These are phyloP conservation scores for Furcasterigmium furcatum DNA, from an alignment of 2,329 filamentous ascomycete species.

Conservation along the genomic window DNA sequence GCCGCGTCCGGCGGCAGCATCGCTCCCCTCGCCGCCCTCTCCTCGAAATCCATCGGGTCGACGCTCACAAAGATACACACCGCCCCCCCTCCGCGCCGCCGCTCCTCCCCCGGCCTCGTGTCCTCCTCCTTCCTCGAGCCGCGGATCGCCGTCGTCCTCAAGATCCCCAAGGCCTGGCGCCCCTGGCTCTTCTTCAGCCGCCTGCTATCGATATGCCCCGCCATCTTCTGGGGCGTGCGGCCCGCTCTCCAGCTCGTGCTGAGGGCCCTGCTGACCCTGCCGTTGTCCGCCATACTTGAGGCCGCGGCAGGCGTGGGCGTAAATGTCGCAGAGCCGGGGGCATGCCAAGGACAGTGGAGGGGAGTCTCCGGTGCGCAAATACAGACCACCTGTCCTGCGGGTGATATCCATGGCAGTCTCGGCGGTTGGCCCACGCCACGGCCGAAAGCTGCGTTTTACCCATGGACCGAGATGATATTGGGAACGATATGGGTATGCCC, in stretches of 20 bases:
- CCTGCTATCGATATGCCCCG: constrained; percentile 68
- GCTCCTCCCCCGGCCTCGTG: constrained; percentile 7
- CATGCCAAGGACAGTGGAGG: neutral
- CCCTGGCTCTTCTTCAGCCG: constrained; percentile 69
- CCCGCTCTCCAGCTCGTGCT: constrained; percentile 67
- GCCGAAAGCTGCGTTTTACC: constrained; percentile 20
- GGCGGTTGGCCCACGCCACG: constrained; percentile 5
- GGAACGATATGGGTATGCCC: constrained; percentile 70
- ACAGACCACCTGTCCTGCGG: constrained; percentile 30
- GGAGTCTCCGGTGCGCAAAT: neutral
- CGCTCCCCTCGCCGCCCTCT: constrained; percentile 4
- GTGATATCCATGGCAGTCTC: constrained; percentile 16
- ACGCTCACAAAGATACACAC: neutral
- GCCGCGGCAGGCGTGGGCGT: constrained; percentile 5
- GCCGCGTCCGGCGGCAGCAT: constrained; percentile 3
- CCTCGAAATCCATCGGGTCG: constrained; percentile 2
- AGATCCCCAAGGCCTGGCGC: constrained; percentile 71
- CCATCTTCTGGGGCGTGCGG: constrained; percentile 68
- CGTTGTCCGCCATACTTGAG: constrained; percentile 14
- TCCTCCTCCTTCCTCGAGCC: constrained; percentile 59
- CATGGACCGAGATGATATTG: constrained; percentile 65
- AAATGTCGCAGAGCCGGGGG: constrained; percentile 12
- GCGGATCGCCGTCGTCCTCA: constrained; percentile 74
- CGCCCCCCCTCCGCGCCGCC: constrained; percentile 1
- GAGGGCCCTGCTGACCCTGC: constrained; percentile 46